Conservation (phyloP, 2,329 filamentous ascomycete genomes). For the Hymenoscyphus salicellus region DNA sequence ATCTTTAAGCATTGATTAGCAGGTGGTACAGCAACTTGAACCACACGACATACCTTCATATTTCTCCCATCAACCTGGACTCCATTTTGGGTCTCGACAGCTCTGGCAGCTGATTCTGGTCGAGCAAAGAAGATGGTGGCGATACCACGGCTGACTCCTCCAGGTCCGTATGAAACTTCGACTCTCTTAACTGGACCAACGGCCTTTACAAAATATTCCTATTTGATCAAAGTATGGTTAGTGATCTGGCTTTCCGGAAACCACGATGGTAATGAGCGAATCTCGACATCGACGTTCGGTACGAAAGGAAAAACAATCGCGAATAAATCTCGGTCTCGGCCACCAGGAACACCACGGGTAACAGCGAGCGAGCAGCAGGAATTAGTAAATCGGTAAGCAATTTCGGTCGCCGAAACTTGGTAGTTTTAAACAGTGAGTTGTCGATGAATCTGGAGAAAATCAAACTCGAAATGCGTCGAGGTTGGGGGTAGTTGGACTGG, state of each 20-base stretch:
- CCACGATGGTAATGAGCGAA: slow-evolving; percentile 29
- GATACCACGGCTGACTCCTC: slow-evolving; percentile 86
- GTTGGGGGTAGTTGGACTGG: too few species aligned
- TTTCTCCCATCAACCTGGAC: slow-evolving; percentile 84
- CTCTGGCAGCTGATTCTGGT: slow-evolving; percentile 77
- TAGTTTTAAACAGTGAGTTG: neutral
- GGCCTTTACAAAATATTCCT: slow-evolving; percentile 94
- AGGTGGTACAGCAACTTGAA: slow-evolving; percentile 36
- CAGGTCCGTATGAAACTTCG: slow-evolving; percentile 87
- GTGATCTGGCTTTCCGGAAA: slow-evolving; percentile 51
- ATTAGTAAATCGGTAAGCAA: slow-evolving; percentile 40
- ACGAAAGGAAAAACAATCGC: slow-evolving; percentile 26
- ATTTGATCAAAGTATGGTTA: slow-evolving; percentile 63
- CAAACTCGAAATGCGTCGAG: too few species aligned
- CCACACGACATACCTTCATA: slow-evolving; percentile 69
- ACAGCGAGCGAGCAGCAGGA: slow-evolving; percentile 60
- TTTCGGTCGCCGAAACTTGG: slow-evolving; percentile 9
- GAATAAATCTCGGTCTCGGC: slow-evolving; percentile 27
- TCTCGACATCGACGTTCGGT: slow-evolving; percentile 32
- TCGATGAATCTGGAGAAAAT: neutral
- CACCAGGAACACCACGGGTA: slow-evolving; percentile 38
- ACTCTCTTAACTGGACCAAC: slow-evolving; percentile 89
- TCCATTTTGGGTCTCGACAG: slow-evolving; percentile 79
- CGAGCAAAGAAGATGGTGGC: slow-evolving; percentile 85
- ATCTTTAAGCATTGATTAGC: slow-evolving; percentile 55